These are phyloP conservation scores for Lodderomyces parapsilosis DNA, from an alignment of 1,139 yeast genomes.

Conservation along the genomic window DNA sequence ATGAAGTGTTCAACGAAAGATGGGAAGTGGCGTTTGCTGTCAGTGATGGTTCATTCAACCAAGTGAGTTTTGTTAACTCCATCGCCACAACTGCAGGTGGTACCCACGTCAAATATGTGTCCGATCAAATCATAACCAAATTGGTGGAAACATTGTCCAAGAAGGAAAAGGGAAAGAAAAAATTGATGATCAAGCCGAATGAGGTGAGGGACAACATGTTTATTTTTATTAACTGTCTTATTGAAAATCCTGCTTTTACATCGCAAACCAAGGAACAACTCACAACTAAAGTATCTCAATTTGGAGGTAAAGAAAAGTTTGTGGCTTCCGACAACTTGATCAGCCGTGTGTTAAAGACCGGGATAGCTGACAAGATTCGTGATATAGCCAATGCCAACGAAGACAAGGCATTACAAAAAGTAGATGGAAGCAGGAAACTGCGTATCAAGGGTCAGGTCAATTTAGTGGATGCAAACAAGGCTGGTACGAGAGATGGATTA, in stretches of 20 bases:
- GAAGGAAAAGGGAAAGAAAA: constrained; percentile 72
- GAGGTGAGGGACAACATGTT: constrained; percentile 92
- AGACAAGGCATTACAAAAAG: constrained; percentile 80
- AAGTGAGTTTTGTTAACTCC: constrained; percentile 94
- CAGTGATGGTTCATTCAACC: constrained; percentile 85
- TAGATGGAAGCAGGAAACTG: constrained; percentile 84
- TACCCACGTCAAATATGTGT: constrained; percentile 84
- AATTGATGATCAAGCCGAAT: constrained; percentile 75
- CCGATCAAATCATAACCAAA: constrained; percentile 81
- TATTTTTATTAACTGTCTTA: constrained; percentile 83
- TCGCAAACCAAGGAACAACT: constrained; percentile 97
- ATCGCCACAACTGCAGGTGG: constrained; percentile 98
- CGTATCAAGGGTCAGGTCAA: constrained; percentile 89
- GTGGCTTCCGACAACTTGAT: constrained; percentile 75
- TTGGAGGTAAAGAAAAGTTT: constrained; percentile 78
- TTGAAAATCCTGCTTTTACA: constrained; percentile 96
- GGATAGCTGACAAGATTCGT: constrained; percentile 76
- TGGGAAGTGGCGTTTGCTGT: constrained; percentile 98
- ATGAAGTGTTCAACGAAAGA: constrained; percentile 67
- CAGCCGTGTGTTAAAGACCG: constrained; percentile 67
- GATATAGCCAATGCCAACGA: constrained; percentile 87
- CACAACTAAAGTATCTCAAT: constrained; percentile 83
- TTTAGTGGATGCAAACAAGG: constrained; percentile 93
- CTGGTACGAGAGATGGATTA: constrained; percentile 91
- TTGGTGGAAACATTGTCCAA: constrained; percentile 60